Percentiles rank a stretch among this genome's conserved stretches.
Evolutionary conservation across 2,329 filamentous ascomycete species (phyloP).

Genomic region (Fusarium lyarnte): DNA sequence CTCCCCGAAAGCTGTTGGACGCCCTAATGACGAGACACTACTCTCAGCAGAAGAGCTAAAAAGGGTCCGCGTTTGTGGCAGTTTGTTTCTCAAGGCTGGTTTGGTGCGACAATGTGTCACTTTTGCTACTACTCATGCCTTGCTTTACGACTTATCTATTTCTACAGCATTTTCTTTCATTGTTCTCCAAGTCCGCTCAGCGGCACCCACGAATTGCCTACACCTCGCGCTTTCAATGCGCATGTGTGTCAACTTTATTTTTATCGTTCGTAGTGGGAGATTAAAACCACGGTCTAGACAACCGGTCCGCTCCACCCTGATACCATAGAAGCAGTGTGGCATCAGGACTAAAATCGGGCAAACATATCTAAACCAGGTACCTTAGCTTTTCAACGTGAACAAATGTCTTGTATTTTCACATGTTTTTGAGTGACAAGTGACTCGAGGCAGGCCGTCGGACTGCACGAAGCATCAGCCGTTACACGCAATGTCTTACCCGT

Average conservation of each 20-base stretch:
- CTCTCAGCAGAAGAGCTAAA: neutral
- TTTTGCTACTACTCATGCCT: constrained; percentile 21
- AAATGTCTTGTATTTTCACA: constrained; percentile 5
- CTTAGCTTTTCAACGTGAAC: neutral
- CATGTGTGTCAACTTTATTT: constrained; percentile 67
- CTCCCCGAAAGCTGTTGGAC: constrained; percentile 15
- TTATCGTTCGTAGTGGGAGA: constrained; percentile 70
- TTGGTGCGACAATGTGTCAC: constrained; percentile 19
- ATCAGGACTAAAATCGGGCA: constrained; percentile 72
- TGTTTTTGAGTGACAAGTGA: neutral
- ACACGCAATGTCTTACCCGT: constrained; percentile 12
- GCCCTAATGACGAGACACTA: constrained; percentile 11
- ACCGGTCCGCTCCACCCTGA: constrained; percentile 74
- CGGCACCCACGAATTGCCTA: constrained; percentile 68
- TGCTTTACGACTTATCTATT: neutral
- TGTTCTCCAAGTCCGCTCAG: constrained; percentile 30
- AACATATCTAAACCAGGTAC: constrained; percentile 42
- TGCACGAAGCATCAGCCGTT: neutral
- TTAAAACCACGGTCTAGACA: constrained; percentile 71
- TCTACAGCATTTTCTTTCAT: neutral
- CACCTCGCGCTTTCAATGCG: constrained; percentile 68
- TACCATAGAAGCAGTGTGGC: constrained; percentile 65
- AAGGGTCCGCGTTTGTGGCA: constrained; percentile 11
- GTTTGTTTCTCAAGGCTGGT: neutral
- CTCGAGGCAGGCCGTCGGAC: neutral